phyloP scores from a whole-genome alignment of 2,329 filamentous ascomycete species.

The Colletotrichum sp. region DNA sequence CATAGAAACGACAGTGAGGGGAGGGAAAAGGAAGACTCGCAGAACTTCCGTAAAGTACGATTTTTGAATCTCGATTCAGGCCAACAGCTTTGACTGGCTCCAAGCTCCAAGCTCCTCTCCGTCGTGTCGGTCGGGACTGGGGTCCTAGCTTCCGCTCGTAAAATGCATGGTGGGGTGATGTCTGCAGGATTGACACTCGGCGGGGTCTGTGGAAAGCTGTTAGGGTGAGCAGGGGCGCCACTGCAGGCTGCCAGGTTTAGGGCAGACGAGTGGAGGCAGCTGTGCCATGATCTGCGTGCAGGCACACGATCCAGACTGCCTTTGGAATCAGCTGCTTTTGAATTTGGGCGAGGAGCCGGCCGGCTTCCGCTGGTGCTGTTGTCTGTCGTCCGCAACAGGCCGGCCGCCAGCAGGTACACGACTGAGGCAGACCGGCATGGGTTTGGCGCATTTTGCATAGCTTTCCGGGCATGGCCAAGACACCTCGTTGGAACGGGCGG shows the following conservation, averaged over 20 bases:
- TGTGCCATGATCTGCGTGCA: slow-evolving; percentile 3
- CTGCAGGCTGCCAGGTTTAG: background rate
- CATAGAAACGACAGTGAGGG: background rate
- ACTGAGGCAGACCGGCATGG: background rate
- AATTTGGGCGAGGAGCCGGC: slow-evolving; percentile 5
- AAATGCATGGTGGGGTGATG: slow-evolving; percentile 14
- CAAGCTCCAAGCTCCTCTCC: background rate
- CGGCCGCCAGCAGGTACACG: background rate
- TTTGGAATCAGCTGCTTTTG: slow-evolving; percentile 10
- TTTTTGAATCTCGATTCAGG: background rate
- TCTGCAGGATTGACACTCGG: slow-evolving; percentile 19
- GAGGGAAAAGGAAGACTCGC: background rate
- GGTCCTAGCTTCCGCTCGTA: slow-evolving; percentile 9
- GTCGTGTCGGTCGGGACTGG: slow-evolving; percentile 1
- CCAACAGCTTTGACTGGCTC: background rate
- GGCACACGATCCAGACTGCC: background rate
- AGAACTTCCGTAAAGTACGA: background rate
- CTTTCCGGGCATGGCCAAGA: background rate
- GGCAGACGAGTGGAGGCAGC: background rate
- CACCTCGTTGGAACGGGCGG: background rate
- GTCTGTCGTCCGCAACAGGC: background rate
- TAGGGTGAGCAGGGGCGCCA: background rate
- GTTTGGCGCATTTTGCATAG: background rate
- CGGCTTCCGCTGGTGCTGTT: background rate
- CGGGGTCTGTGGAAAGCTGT: background rate